Conservation (phyloP, 768 basidiomycete species). For the Hypholoma sublateritium region DNA sequence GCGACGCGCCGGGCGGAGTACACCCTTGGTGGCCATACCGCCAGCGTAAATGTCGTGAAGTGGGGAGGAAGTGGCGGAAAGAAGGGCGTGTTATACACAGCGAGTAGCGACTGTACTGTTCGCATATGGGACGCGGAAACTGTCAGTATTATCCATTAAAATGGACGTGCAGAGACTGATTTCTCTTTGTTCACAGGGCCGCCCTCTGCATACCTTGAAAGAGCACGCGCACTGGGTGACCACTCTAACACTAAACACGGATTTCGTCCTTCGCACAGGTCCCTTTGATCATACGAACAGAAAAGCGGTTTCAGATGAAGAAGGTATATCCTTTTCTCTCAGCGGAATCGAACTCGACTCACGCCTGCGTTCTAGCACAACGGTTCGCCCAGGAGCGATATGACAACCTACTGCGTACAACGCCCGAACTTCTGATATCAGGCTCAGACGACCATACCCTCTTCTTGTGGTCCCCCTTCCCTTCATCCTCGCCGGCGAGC, state of each 20-base stretch:
- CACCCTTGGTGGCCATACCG: constrained; percentile 89
- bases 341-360: not conserved
- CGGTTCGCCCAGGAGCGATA: constrained; percentile 76
- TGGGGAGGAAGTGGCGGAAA: constrained; percentile 86
- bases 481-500: constrained; percentile 34
- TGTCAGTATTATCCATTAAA: constrained; percentile 37
- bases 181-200: constrained; percentile 58
- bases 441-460: constrained; percentile 98
- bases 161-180: not conserved
- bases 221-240: constrained; percentile 99
- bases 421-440: constrained; percentile 86
- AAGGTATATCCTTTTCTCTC: constrained; percentile 50
- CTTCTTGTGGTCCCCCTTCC: constrained; percentile 91
- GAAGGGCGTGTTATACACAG: constrained; percentile 87
- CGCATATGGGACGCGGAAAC: constrained; percentile 88
- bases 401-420: constrained; percentile 58
- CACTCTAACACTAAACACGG: constrained; percentile 91
- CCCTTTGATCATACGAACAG: constrained; percentile 90
- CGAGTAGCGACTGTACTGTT: constrained; percentile 91
- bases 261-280: constrained; percentile 92
- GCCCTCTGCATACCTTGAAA: constrained; percentile 78
- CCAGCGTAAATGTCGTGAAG: constrained; percentile 91
- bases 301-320: constrained; percentile 74
- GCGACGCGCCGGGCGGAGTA: constrained; percentile 72
- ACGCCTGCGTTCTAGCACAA: constrained; percentile 51